Conservation (phyloP, 352 stramenopile species). For the Phytophthora pinifolia region DNA sequence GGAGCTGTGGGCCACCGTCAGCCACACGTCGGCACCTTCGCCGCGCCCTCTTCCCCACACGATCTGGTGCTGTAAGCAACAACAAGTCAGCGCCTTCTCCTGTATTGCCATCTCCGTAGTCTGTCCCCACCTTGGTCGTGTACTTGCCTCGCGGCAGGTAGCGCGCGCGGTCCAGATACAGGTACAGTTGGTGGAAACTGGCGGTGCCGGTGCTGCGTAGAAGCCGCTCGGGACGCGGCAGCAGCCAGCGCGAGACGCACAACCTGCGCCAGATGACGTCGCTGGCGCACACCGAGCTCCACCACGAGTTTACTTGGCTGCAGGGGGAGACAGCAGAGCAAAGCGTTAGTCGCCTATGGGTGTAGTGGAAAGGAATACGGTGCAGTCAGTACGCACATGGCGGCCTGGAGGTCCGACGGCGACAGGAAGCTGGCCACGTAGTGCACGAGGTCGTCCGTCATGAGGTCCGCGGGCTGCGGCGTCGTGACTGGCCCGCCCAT, state of each 20-base stretch:
- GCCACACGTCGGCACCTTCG: slow-evolving; percentile 69
- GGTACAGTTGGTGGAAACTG: slow-evolving; percentile 61
- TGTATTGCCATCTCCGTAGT: too few species aligned
- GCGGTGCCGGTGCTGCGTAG: slow-evolving; percentile 45
- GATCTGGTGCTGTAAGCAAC: slow-evolving; percentile 45
- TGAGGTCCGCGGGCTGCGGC: slow-evolving; percentile 14
- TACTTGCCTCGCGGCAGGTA: slow-evolving; percentile 66
- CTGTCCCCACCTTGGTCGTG: slow-evolving; percentile 46
- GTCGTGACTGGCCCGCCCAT: not conserved
- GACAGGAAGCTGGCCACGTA: slow-evolving; percentile 57
- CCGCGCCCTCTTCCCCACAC: slow-evolving; percentile 68
- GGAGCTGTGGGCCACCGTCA: slow-evolving; percentile 67
- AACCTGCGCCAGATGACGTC: slow-evolving; percentile 55
- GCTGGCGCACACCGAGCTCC: slow-evolving; percentile 42
- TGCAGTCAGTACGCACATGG: slow-evolving; percentile 37
- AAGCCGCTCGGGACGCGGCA: slow-evolving; percentile 47
- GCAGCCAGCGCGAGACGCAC: slow-evolving; percentile 49
- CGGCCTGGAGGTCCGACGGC: slow-evolving; percentile 45
- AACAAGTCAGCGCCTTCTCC: too few species aligned
- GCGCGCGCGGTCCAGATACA: slow-evolving; percentile 54
- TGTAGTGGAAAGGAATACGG: not conserved
- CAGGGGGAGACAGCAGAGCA: not conserved
- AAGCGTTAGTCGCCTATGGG: not conserved
- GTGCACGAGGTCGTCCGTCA: slow-evolving; percentile 57
- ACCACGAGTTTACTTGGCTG: slow-evolving; percentile 63